phyloP scores from a whole-genome alignment of 306 rosid genomes.

The Quercus bicolor region DNA sequence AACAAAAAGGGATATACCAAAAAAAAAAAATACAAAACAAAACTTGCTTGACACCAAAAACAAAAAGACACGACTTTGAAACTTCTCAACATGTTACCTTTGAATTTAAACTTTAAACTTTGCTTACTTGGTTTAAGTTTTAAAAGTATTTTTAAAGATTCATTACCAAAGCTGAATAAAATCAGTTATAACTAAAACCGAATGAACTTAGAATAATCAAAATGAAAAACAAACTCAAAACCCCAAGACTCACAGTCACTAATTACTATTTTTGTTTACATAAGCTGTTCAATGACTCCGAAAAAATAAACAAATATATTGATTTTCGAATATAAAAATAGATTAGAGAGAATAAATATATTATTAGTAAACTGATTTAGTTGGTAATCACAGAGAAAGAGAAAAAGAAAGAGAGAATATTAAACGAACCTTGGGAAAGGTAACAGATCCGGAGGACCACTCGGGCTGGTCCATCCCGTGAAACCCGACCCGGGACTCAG shows the following conservation, averaged over 20 bases:
- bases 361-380: not conserved
- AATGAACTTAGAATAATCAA: not conserved
- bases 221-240: not conserved
- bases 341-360: not conserved
- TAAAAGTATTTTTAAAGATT: not conserved
- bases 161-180: slow-evolving; percentile 10
- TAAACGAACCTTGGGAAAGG: slow-evolving; percentile 55
- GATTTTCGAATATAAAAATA: not conserved
- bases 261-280: not conserved
- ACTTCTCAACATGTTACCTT: too few relatives aligned
- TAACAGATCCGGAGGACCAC: slow-evolving; percentile 23
- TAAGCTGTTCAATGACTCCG: not conserved
- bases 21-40: too few relatives aligned
- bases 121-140: too few relatives aligned
- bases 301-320: not conserved
- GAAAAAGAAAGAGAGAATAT: not conserved
- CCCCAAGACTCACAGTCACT: not conserved
- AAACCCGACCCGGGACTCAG: slow-evolving; percentile 46
- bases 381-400: not conserved
- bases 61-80: too few relatives aligned
- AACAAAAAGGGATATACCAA: too few relatives aligned
- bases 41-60: too few relatives aligned
- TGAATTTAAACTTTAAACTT: too few relatives aligned
- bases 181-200: not conserved
- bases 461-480: slow-evolving; percentile 44